These are phyloP conservation scores for Epichloe bromicola DNA, from an alignment of 2,329 filamentous ascomycete species.

Conservation along the genomic window DNA sequence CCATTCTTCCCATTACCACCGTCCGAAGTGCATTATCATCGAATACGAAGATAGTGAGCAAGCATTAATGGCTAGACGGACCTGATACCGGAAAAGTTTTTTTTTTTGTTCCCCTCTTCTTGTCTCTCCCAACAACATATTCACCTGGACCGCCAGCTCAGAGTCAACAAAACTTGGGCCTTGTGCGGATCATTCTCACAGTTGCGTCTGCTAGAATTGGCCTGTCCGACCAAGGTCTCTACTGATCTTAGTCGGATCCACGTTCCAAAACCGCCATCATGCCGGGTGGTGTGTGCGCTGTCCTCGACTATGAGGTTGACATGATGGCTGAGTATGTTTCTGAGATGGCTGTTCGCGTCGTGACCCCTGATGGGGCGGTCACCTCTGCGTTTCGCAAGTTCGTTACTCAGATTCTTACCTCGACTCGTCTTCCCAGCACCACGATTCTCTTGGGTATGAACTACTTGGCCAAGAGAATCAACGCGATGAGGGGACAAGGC, in stretches of 20 bases:
- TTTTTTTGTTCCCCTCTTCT: constrained; percentile 6
- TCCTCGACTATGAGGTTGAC: constrained; percentile 94
- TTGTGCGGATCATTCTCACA: background rate
- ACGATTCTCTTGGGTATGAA: constrained; percentile 85
- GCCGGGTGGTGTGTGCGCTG: constrained; percentile 77
- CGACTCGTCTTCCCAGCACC: constrained; percentile 77
- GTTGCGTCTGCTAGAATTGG: constrained; percentile 8
- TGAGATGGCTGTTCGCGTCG: constrained; percentile 61
- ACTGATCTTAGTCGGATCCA: constrained; percentile 27
- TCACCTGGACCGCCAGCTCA: background rate
- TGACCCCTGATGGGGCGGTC: constrained; percentile 38
- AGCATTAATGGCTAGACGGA: constrained; percentile 21
- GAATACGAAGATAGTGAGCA: constrained; percentile 10
- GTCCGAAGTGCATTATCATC: constrained; percentile 9
- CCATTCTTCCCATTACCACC: background rate
- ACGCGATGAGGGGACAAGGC: constrained; percentile 47
- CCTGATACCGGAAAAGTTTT: constrained; percentile 11
- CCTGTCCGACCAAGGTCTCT: constrained; percentile 24
- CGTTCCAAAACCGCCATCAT: constrained; percentile 31
- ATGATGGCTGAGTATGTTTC: constrained; percentile 91
- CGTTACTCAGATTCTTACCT: constrained; percentile 79
- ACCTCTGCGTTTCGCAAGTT: constrained; percentile 78
- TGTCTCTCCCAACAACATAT: background rate
- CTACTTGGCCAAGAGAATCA: constrained; percentile 75
- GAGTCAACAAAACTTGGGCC: background rate